Base-by-base conservation (phyloP, 2,329 filamentous ascomycete genomes). In the Aureobasidium musti region DNA sequence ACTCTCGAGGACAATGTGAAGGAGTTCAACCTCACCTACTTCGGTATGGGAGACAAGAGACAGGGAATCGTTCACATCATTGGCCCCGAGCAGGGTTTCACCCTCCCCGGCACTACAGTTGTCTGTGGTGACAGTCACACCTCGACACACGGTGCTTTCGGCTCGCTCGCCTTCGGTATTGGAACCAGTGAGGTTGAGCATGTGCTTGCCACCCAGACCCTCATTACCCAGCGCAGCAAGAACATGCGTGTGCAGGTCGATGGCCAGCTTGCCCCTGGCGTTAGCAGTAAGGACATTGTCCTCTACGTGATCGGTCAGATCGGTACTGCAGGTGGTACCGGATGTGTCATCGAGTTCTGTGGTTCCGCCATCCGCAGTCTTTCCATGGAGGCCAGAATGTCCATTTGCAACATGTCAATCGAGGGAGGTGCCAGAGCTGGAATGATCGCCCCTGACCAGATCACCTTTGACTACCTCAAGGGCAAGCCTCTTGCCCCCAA, bases 41-140 rank as follows among this genome's bases (percentile, higher is more conserved):
- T 99, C 77, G 95, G 95, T 69, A 88, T 99, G 70, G 91, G 90
- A 72, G 94, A 98, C 81, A 96, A 95, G 85, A 89, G 95, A 71
- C 95, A 99, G 81, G 95, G 95, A 71, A 99, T 99, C 74, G 95
- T 98, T 67, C 95, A 99, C 81, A 91, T 99, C 74, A 98, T 99
- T 73, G 95, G 95, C 41, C 95, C 95, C 47, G 95, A 99, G 83
- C 95, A 99, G 80, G 95, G 95, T 72, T 99, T 99, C 83, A 99
- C 95, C 66, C 89, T 98, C 43, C 95, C 95, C 49, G 95, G 92
- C 72, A 98, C 95, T 65, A 99, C 95, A 3, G 91, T 98, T 43
- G 95, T 98, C 71, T 98, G 95, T 76, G 95, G 95, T 79, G 95
- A 99, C 84, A 96, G 91, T 75, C 95, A 99, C 79, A 99, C 95